Evolutionary conservation across 805 yeast species (phyloP).

Genomic region (Ogataea naganishii): DNA sequence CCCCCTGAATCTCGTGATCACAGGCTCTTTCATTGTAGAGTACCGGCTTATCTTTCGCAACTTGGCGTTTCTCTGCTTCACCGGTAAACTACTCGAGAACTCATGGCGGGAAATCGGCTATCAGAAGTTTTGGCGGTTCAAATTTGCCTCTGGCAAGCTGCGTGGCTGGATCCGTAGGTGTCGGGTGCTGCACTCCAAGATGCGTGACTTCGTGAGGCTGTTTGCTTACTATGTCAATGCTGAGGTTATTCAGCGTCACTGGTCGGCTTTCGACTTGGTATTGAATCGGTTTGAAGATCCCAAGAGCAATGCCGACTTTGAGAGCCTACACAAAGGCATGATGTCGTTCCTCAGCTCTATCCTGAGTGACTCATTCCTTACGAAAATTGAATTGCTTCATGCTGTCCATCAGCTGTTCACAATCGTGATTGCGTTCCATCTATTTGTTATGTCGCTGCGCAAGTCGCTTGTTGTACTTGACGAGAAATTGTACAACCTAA

Average conservation of each 20-base stretch:
- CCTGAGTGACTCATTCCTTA: slow-evolving; percentile 57
- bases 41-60: slow-evolving; percentile 77
- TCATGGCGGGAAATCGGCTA: slow-evolving; percentile 67
- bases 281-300: slow-evolving; percentile 14
- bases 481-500: slow-evolving; percentile 32
- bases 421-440: slow-evolving; percentile 38
- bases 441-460: slow-evolving; percentile 42
- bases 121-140: slow-evolving; percentile 59
- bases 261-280: slow-evolving; percentile 28
- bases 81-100: slow-evolving; percentile 48
- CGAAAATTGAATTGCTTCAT: slow-evolving; percentile 45
- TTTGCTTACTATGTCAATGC: slow-evolving; percentile 45
- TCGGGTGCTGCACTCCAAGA: slow-evolving; percentile 45
- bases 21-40: slow-evolving; percentile 62
- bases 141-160: slow-evolving; percentile 32
- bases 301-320: slow-evolving; percentile 21
- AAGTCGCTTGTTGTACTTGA: slow-evolving; percentile 44
- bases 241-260: slow-evolving; percentile 52
- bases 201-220: slow-evolving; percentile 49
- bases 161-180: slow-evolving; percentile 46
- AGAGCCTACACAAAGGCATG: slow-evolving; percentile 34
- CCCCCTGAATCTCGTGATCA: slow-evolving; percentile 72
- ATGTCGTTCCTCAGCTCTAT: slow-evolving; percentile 54
- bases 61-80: slow-evolving; percentile 51
- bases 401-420: slow-evolving; percentile 36